phyloP scores from a whole-genome alignment of 805 yeast genomes.

The Pichia californica region DNA sequence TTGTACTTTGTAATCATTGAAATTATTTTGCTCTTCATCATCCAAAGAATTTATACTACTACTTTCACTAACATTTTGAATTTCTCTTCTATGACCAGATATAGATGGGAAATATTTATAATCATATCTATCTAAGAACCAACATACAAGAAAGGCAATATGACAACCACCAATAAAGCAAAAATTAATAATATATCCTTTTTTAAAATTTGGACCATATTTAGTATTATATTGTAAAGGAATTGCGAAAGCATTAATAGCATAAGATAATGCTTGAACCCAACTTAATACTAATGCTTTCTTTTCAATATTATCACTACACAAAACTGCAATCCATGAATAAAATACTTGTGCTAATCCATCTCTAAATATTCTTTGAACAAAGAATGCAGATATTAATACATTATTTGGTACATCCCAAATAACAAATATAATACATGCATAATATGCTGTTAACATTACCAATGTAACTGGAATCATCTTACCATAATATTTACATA shows the following conservation, averaged over 20 bases:
- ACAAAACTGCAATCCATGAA: constrained; percentile 18
- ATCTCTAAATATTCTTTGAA: constrained; percentile 16
- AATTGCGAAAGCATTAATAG: constrained; percentile 17
- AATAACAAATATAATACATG: constrained; percentile 11
- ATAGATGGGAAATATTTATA: constrained; percentile 10
- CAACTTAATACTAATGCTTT: constrained; percentile 17
- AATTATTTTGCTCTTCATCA: too few relatives aligned
- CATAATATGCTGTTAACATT: constrained; percentile 7
- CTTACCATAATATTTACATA: constrained; percentile 35
- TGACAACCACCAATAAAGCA: constrained; percentile 10
- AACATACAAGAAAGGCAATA: constrained; percentile 11
- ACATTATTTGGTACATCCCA: constrained; percentile 12
- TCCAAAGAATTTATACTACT: too few relatives aligned
- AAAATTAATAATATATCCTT: constrained; percentile 16
- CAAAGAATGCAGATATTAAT: constrained; percentile 39
- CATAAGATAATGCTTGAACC: constrained; percentile 16
- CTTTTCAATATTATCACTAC: constrained; percentile 19
- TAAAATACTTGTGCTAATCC: constrained; percentile 18
- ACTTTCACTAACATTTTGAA: too few relatives aligned
- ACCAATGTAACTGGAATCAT: constrained; percentile 8
- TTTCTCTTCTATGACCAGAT: constrained; percentile 15
- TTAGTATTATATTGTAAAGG: constrained; percentile 18
- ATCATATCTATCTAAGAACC: constrained; percentile 17
- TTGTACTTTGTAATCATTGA: too few relatives aligned
- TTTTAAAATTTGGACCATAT: constrained; percentile 13